These are phyloP conservation scores for Colletotrichum destructivum DNA, from an alignment of 2,329 filamentous ascomycete species.

Conservation along the genomic window DNA sequence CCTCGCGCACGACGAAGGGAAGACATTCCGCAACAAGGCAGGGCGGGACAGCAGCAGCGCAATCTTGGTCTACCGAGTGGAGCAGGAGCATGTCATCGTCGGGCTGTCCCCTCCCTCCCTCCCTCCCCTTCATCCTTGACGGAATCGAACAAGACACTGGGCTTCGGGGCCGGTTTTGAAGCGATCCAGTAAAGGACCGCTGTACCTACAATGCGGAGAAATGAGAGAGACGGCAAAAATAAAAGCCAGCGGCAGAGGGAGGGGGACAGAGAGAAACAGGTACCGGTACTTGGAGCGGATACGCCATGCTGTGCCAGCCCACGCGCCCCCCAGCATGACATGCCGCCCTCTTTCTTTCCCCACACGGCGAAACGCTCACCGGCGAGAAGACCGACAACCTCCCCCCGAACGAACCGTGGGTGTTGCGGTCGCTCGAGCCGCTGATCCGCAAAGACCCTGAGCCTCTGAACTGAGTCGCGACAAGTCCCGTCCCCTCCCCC, in stretches of 20 bases:
- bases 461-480: slow-evolving; percentile 31
- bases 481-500: not conserved
- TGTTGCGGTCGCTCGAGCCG: slow-evolving; percentile 43
- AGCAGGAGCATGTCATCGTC: slow-evolving; percentile 40
- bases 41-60: not conserved
- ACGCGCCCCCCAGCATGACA: slow-evolving; percentile 28
- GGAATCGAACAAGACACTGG: slow-evolving; percentile 33
- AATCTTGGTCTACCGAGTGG: slow-evolving; percentile 15
- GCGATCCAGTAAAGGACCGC: slow-evolving; percentile 30
- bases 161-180: slow-evolving; percentile 25
- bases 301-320: slow-evolving; percentile 11
- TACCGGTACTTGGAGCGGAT: slow-evolving; percentile 28
- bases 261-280: not conserved
- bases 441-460: slow-evolving; percentile 41
- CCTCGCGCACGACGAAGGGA: not conserved
- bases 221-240: not conserved
- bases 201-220: slow-evolving; percentile 30
- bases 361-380: slow-evolving; percentile 40
- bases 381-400: slow-evolving; percentile 25
- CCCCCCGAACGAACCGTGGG: slow-evolving; percentile 24
- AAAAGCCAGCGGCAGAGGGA: not conserved
- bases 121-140: slow-evolving; percentile 15
- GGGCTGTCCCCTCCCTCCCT: slow-evolving; percentile 11
- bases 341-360: slow-evolving; percentile 34
- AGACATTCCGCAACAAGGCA: slow-evolving; percentile 20